These are phyloP conservation scores for Trichoderma sp. DNA, from an alignment of 2,329 filamentous ascomycete genomes.

Conservation along the genomic window DNA sequence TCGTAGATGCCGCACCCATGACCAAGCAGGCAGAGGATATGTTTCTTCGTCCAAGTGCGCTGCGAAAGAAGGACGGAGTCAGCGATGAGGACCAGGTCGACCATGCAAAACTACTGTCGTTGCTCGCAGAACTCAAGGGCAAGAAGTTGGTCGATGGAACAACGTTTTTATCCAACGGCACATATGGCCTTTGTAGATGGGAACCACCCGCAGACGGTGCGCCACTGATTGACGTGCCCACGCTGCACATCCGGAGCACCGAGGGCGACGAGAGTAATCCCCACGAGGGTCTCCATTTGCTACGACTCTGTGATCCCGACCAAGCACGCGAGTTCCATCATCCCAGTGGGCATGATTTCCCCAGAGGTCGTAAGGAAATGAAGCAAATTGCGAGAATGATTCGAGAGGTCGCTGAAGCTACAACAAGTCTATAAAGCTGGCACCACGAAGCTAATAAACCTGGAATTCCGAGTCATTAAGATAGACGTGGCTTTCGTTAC, in stretches of 20 bases:
- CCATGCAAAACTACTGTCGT: not conserved
- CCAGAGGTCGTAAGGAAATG: conserved; percentile 7
- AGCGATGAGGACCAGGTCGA: not conserved
- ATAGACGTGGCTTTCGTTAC: not conserved
- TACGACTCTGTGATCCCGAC: not conserved
- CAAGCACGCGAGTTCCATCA: conserved; percentile 5
- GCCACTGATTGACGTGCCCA: conserved; percentile 5
- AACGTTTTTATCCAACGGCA: not conserved
- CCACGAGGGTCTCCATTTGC: conserved; percentile 7
- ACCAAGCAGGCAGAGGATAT: not conserved
- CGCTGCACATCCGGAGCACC: conserved; percentile 2
- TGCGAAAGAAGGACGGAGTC: conserved; percentile 3
- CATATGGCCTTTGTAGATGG: not conserved
- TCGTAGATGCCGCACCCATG: not conserved
- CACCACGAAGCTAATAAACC: not conserved
- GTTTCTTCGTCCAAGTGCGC: not conserved
- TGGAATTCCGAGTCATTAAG: not conserved
- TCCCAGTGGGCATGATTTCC: conserved; percentile 11
- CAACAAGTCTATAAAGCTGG: not conserved
- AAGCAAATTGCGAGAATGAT: conserved; percentile 5
- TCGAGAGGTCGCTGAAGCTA: conserved; percentile 1
- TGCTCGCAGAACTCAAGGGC: not conserved
- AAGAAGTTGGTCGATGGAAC: not conserved
- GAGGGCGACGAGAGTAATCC: not conserved
- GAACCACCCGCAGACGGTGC: not conserved